A percentile compares a stretch with the other conserved stretches of the same genome.
Evolutionary conservation across 2,329 filamentous ascomycete genomes (phyloP).

Genomic region (Cladosporium velox): DNA sequence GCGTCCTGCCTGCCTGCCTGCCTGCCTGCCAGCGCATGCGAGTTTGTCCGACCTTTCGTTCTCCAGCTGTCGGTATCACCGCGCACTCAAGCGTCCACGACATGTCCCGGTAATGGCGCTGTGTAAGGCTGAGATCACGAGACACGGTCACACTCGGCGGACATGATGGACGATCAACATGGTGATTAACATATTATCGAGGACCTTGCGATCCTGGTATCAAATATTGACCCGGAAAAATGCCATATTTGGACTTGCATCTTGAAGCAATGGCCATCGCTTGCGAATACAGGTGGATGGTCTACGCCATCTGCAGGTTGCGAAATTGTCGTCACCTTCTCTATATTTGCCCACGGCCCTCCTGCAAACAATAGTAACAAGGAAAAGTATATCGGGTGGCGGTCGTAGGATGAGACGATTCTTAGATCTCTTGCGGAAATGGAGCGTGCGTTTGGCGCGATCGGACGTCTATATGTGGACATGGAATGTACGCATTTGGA

Average conservation of each 20-base stretch:
- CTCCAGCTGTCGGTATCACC: not conserved
- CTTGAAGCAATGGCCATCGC: not conserved
- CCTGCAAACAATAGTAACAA: not conserved
- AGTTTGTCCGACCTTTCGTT: constrained; percentile 5
- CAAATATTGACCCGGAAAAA: not conserved
- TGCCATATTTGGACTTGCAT: not conserved
- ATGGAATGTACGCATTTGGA: not conserved
- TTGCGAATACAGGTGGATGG: not conserved
- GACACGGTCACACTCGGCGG: not conserved
- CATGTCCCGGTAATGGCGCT: not conserved
- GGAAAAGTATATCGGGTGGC: not conserved
- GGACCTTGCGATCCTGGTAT: not conserved
- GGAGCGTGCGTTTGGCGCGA: not conserved
- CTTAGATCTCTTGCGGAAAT: not conserved
- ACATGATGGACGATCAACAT: not conserved
- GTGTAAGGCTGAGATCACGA: not conserved
- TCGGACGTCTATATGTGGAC: not conserved
- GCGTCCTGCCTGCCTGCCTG: not conserved
- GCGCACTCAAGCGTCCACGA: not conserved
- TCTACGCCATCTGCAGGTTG: not conserved
- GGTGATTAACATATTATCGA: not conserved
- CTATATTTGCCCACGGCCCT: not conserved
- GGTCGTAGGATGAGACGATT: not conserved
- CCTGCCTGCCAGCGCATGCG: constrained; percentile 6
- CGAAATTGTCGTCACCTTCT: not conserved